Evolutionary conservation across 2,329 filamentous ascomycete species (phyloP), one percentile per base, ranked within the genome.

Genomic region (Chaetomiaceae sp.): DNA sequence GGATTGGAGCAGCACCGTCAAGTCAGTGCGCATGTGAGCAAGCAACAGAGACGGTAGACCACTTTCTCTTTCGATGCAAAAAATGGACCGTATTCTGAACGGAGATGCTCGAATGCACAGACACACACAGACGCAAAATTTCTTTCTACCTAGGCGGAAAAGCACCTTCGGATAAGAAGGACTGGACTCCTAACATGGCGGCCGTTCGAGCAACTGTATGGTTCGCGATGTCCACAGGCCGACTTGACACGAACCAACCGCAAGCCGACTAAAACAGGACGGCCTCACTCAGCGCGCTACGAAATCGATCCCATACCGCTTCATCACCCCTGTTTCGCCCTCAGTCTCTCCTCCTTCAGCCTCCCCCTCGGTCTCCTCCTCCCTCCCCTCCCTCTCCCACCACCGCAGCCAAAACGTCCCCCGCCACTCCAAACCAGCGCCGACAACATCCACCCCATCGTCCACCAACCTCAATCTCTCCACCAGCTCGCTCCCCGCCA

Each of bases 51-150:
- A 64, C 54, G 30, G 57, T 60, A n/a, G 55, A 63, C 39, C 55
- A 63, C 57, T 62, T 64, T 27, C 58, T 65, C 50, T 63, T 63
- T 51, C 54, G 54, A 55, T 65, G 51, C 49, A 56, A 21, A 48
- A 60, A 60, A 48, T 66, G 55, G 64, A 62, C 58, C 8, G 50
- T 56, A 45, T 43, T 31, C 40, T 25, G 16, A 31, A 20, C 25
- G 17, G 40, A 43, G 40, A 31, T 43, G 16, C 40, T 43, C 40
- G 40, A 43, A 43, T 43, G 40, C 16, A 43, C 40, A 43, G 40
- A 43, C 25, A 43, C 40, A n/a, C 25, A 43, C 16, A 31, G 23
- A 20, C 31, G 40, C 40, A 43, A 43, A n/a, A 43, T 43, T 19
- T 43, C 40, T 4, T 43, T 41, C 39, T 41, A 41, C 10, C 23